Conservation (phyloP, 352 stramenopile species). For the Stephanocyclus meneghinianus region DNA sequence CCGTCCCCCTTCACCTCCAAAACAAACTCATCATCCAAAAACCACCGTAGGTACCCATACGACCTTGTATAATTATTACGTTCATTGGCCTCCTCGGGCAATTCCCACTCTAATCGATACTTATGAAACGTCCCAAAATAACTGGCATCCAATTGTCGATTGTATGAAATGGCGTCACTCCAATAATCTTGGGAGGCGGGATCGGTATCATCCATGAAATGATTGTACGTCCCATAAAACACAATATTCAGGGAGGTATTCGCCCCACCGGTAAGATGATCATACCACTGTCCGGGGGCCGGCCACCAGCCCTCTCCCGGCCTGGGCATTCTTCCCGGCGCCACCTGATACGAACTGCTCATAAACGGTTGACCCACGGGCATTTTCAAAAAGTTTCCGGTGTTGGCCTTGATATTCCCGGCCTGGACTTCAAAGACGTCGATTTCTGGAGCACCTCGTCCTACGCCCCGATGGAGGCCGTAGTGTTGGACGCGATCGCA, state of each 20-base stretch:
- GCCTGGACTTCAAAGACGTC: conserved; percentile 82
- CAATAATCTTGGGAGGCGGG: conserved; percentile 74
- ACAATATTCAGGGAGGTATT: conserved; percentile 76
- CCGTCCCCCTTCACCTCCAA: conserved; percentile 88
- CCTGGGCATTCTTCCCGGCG: conserved; percentile 60
- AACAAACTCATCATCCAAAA: conserved; percentile 79
- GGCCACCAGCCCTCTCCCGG: conserved; percentile 74
- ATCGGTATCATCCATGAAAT: conserved; percentile 77
- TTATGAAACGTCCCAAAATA: conserved; percentile 77
- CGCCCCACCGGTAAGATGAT: conserved; percentile 58
- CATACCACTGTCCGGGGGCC: conserved; percentile 76
- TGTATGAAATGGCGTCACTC: conserved; percentile 80
- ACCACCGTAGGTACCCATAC: conserved; percentile 81
- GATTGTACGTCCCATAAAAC: conserved; percentile 84
- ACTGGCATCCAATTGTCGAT: conserved; percentile 67
- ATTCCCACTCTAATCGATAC: conserved; percentile 83
- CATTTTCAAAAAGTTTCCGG: conserved; percentile 60
- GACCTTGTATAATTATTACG: conserved; percentile 38
- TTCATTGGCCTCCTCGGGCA: conserved; percentile 53
- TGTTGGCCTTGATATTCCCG: conserved; percentile 68
- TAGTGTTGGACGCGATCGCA: conserved; percentile 86
- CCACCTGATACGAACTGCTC: conserved; percentile 76
- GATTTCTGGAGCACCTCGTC: conserved; percentile 92
- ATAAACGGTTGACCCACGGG: conserved; percentile 81
- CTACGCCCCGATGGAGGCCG: conserved; percentile 86